Evolutionary conservation across 192 early-diverging fungal genomes (phyloP).

Genomic region (Coemansia sp.): DNA sequence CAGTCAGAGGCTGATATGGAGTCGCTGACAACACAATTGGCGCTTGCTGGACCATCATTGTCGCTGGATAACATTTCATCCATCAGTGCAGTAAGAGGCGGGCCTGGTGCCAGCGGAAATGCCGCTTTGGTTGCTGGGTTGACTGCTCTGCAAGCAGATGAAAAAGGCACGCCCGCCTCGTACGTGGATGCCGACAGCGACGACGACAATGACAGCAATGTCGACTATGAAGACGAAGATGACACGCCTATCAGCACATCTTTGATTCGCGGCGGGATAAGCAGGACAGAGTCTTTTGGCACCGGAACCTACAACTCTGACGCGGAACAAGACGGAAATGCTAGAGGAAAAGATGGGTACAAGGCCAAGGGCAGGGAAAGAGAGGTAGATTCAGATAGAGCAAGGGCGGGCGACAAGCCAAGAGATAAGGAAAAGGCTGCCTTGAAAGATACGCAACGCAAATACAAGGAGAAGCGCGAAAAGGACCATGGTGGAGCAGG

Average conservation of each 20-base stretch:
- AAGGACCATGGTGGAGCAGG: slow-evolving; percentile 26
- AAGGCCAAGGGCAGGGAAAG: neutral
- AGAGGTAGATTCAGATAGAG: neutral
- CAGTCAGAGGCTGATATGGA: slow-evolving; percentile 20
- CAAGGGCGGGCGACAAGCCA: slow-evolving; percentile 3
- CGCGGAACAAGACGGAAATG: neutral
- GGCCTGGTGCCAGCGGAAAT: slow-evolving; percentile 6
- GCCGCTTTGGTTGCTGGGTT: slow-evolving; percentile 6
- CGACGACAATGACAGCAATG: neutral
- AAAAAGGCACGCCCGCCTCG: neutral
- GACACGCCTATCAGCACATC: slow-evolving; percentile 7
- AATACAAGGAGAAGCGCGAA: slow-evolving; percentile 32
- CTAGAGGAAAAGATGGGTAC: neutral
- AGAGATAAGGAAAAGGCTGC: slow-evolving; percentile 10
- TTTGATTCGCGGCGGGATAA: slow-evolving; percentile 14
- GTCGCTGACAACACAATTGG: slow-evolving; percentile 6
- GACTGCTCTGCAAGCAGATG: neutral
- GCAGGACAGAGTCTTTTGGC: slow-evolving; percentile 24
- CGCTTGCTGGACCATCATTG: slow-evolving; percentile 13
- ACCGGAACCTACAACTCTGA: slow-evolving; percentile 16
- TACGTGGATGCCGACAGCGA: slow-evolving; percentile 15
- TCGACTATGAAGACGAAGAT: slow-evolving; percentile 6
- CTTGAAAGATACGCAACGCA: slow-evolving; percentile 18
- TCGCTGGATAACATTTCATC: slow-evolving; percentile 21
- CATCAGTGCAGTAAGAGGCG: slow-evolving; percentile 3